Conservation (phyloP, 2,329 filamentous ascomycete species). For the Apiospora marii region DNA sequence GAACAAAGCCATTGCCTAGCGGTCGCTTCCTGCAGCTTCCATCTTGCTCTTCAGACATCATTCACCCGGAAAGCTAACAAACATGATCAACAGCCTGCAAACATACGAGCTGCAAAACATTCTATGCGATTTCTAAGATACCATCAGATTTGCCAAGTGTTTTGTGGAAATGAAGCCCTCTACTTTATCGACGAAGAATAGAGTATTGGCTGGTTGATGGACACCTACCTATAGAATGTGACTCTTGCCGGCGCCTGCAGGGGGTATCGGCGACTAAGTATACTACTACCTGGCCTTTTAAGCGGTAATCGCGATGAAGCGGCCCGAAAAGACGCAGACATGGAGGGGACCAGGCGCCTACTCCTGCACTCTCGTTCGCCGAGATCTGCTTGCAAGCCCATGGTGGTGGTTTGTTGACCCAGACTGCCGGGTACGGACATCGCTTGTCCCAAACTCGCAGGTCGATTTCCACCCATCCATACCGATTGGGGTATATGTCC, state of each 20-base stretch:
- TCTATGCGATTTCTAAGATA: too few relatives aligned
- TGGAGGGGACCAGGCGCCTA: neutral
- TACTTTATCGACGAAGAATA: too few relatives aligned
- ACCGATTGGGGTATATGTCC: neutral
- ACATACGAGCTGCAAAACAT: neutral
- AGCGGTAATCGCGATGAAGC: neutral
- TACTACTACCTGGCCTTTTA: neutral
- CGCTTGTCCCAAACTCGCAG: neutral
- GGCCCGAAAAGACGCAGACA: neutral
- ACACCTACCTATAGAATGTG: neutral
- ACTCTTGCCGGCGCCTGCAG: neutral
- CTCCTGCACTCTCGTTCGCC: neutral
- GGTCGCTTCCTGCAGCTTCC: neutral
- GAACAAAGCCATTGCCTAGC: neutral
- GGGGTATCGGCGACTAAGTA: neutral
- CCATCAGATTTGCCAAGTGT: too few relatives aligned
- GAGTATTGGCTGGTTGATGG: neutral
- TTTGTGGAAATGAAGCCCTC: neutral
- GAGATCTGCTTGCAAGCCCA: neutral
- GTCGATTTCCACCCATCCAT: neutral
- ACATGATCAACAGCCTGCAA: neutral
- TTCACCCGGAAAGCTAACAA: neutral
- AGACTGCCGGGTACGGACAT: slow-evolving; percentile 5
- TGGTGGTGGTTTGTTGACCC: neutral
- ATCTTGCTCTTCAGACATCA: neutral